These are phyloP conservation scores for Xerocomellus dryophilus DNA, from an alignment of 768 basidiomycete species.

Conservation along the genomic window DNA sequence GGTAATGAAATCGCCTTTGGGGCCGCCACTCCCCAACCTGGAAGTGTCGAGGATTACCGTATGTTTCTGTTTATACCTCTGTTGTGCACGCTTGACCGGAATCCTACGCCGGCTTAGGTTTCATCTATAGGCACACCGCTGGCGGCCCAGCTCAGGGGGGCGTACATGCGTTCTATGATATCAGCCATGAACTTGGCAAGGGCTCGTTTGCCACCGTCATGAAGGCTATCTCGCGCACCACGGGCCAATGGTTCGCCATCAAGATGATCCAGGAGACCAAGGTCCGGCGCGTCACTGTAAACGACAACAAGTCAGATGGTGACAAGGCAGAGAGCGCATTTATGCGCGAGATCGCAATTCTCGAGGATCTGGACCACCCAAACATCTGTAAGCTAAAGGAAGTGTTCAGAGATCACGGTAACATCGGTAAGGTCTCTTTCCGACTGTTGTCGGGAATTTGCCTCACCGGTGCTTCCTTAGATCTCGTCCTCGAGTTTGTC, in stretches of 20 bases:
- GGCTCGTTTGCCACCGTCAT: slow-evolving; percentile 91
- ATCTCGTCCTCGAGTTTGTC: slow-evolving; percentile 80
- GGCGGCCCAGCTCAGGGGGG: slow-evolving; percentile 47
- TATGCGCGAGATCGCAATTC: slow-evolving; percentile 73
- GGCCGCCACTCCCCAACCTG: slow-evolving; percentile 43
- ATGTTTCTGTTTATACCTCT: slow-evolving; percentile 27
- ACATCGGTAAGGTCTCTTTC: slow-evolving; percentile 47
- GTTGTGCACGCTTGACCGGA: neutral
- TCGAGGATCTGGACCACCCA: slow-evolving; percentile 71
- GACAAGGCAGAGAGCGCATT: slow-evolving; percentile 41
- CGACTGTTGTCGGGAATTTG: neutral
- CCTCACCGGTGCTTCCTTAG: slow-evolving; percentile 41
- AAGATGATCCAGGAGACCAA: slow-evolving; percentile 73
- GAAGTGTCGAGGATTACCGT: slow-evolving; percentile 72
- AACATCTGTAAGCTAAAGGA: slow-evolving; percentile 83
- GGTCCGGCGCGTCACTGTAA: slow-evolving; percentile 39
- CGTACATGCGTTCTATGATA: slow-evolving; percentile 63
- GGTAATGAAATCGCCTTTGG: slow-evolving; percentile 92
- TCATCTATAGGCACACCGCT: slow-evolving; percentile 67
- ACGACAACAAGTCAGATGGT: slow-evolving; percentile 29
- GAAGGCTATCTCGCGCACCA: slow-evolving; percentile 69
- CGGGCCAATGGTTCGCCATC: slow-evolving; percentile 77
- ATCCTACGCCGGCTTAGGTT: slow-evolving; percentile 42
- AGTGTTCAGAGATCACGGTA: slow-evolving; percentile 64
- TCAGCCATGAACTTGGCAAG: slow-evolving; percentile 72